phyloP scores from a whole-genome alignment of 2,329 filamentous ascomycete genomes.

The Alternaria novae-zelandiae region DNA sequence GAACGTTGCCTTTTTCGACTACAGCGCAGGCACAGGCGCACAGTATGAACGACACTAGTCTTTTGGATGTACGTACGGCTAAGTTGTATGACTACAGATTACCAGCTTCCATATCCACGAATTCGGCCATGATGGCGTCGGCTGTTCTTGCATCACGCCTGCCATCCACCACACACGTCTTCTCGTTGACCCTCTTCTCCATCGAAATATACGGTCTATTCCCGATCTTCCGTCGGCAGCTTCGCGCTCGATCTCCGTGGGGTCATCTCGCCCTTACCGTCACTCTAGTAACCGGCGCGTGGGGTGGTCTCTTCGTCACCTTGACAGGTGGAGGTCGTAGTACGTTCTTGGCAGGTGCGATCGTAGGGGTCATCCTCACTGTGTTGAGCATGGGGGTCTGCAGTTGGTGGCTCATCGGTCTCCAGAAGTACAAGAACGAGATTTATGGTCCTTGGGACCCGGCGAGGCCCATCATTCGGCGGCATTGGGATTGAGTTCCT shows the following conservation, averaged over 20 bases:
- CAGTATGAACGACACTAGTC: slow-evolving; percentile 44
- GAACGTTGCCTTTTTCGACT: slow-evolving; percentile 98
- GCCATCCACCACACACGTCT: slow-evolving; percentile 90
- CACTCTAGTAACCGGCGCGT: slow-evolving; percentile 77
- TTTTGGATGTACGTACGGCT: background rate
- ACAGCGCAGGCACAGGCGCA: slow-evolving; percentile 71
- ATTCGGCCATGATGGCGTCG: slow-evolving; percentile 94
- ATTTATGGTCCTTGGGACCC: slow-evolving; percentile 98
- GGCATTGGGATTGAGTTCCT: slow-evolving; percentile 58
- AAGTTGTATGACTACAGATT: slow-evolving; percentile 57
- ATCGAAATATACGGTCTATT: slow-evolving; percentile 98
- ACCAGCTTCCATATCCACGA: slow-evolving; percentile 82
- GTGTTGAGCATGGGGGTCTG: slow-evolving; percentile 87
- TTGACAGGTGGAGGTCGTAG: slow-evolving; percentile 61
- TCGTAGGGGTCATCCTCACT: slow-evolving; percentile 76
- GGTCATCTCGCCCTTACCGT: slow-evolving; percentile 81
- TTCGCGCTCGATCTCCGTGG: slow-evolving; percentile 79
- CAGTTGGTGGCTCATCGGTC: slow-evolving; percentile 95
- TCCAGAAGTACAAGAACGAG: slow-evolving; percentile 99
- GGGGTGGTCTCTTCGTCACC: slow-evolving; percentile 74
- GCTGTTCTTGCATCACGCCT: slow-evolving; percentile 91
- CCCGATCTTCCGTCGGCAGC: slow-evolving; percentile 92
- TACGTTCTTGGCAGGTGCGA: slow-evolving; percentile 71
- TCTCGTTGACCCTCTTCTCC: slow-evolving; percentile 91
- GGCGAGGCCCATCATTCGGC: slow-evolving; percentile 83